phyloP scores from a whole-genome alignment of 257 asterid genomes.

The Agastache rugosa region DNA sequence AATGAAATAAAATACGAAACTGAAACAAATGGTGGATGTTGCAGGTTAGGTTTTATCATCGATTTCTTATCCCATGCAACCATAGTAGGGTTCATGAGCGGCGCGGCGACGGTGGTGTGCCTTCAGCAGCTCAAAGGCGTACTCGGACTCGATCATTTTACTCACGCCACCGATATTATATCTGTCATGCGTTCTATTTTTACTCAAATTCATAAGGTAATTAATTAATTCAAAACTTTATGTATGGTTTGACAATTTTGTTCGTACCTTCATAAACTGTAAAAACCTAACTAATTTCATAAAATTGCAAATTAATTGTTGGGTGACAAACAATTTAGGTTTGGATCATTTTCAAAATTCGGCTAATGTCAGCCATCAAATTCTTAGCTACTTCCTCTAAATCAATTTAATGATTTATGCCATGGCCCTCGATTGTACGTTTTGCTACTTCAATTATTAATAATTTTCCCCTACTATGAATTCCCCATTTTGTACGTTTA shows the following conservation, averaged over 20 bases:
- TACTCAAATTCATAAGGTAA: slow-evolving; percentile 76
- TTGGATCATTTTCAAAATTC: slow-evolving; percentile 15
- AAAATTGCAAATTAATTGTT: background rate
- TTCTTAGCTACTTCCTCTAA: slow-evolving; percentile 10
- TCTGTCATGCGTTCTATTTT: slow-evolving; percentile 85
- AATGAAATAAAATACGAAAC: background rate
- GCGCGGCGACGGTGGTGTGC: slow-evolving; percentile 94
- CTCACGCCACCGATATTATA: slow-evolving; percentile 75
- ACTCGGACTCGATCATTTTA: slow-evolving; percentile 76
- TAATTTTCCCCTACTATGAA: background rate
- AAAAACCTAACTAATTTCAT: no score
- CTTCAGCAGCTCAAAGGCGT: slow-evolving; percentile 90
- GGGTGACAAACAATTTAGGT: background rate
- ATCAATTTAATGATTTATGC: background rate
- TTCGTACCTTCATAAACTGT: no score
- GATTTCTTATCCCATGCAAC: slow-evolving; percentile 97
- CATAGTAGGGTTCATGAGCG: slow-evolving; percentile 95
- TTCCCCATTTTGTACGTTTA: background rate
- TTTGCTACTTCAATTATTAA: slow-evolving; percentile 16
- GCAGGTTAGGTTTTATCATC: slow-evolving; percentile 90
- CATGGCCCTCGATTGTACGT: slow-evolving; percentile 1
- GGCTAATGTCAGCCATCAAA: slow-evolving; percentile 4
- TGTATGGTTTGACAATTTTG: no score
- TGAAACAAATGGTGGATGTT: background rate
- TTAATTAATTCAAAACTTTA: no score